Percentiles rank a stretch among this genome's conserved stretches.
phyloP scores from a whole-genome alignment of 768 basidiomycete species.

The Serendipita sp. region DNA sequence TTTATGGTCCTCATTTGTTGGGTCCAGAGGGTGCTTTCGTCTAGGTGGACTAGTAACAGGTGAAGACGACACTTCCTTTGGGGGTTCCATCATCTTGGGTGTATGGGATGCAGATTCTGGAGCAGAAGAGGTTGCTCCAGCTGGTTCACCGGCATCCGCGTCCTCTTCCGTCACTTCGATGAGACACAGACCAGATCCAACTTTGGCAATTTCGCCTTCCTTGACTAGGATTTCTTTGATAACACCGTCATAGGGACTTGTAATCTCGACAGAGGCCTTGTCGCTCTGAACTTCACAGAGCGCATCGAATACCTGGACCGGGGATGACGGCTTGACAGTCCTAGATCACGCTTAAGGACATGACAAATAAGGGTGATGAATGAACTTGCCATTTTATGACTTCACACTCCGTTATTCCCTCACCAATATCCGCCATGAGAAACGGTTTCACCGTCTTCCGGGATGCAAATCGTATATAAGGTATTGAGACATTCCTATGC shows the following conservation, averaged over 20 bases:
- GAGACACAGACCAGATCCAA: conserved; percentile 58
- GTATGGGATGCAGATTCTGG: conserved; percentile 12
- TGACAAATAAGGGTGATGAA: not conserved
- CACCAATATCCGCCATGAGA: conserved; percentile 36
- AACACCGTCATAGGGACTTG: conserved; percentile 67
- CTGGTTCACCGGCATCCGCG: conserved; percentile 13
- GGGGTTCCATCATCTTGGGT: not conserved
- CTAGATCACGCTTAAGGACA: conserved; percentile 22
- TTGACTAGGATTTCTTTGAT: conserved; percentile 57
- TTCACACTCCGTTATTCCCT: conserved; percentile 85
- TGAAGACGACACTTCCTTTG: conserved; percentile 11
- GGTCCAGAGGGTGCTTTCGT: conserved; percentile 11
- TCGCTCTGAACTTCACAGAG: conserved; percentile 81
- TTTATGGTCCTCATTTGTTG: conserved; percentile 5
- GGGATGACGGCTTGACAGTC: conserved; percentile 40
- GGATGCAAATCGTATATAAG: not conserved
- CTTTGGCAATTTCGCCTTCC: conserved; percentile 74
- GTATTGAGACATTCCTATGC: not conserved
- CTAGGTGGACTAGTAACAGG: conserved; percentile 7
- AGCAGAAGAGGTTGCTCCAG: conserved; percentile 9
- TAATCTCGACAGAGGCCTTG: conserved; percentile 85
- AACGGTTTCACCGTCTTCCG: conserved; percentile 10
- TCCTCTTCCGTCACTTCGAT: conserved; percentile 64
- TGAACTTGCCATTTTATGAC: conserved; percentile 52
- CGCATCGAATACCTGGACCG: conserved; percentile 41